These are phyloP conservation scores for Penicillium vulpinum DNA, from an alignment of 2,329 filamentous ascomycete species.

Conservation along the genomic window DNA sequence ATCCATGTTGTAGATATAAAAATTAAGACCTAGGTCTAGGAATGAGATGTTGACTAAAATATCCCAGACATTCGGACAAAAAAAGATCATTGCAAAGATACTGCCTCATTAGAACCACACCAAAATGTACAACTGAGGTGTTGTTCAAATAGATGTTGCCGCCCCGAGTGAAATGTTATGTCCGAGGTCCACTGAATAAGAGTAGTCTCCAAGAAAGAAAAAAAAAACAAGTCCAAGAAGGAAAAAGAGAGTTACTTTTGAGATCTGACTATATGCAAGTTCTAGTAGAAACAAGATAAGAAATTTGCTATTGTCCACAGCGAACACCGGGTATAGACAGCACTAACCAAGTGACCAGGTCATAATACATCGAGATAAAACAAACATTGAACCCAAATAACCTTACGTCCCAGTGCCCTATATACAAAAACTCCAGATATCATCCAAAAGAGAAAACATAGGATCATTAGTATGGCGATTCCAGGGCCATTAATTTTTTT, in stretches of 20 bases:
- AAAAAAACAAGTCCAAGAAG: background rate
- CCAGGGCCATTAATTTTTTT: slow-evolving; percentile 4
- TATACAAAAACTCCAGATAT: slow-evolving; percentile 28
- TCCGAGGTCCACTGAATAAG: no score
- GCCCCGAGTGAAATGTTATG: no score
- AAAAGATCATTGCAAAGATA: no score
- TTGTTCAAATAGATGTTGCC: no score
- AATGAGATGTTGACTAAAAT: no score
- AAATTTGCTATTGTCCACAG: slow-evolving; percentile 7
- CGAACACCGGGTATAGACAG: slow-evolving; percentile 22
- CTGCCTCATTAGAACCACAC: no score
- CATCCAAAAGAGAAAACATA: slow-evolving; percentile 21
- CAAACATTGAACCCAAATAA: slow-evolving; percentile 4
- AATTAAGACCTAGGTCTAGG: no score
- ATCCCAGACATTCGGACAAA: no score
- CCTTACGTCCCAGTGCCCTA: slow-evolving; percentile 8
- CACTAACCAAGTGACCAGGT: slow-evolving; percentile 18
- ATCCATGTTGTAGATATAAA: no score
- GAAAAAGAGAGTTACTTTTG: background rate
- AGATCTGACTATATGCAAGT: background rate
- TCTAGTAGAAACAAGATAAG: background rate
- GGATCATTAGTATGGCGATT: slow-evolving; percentile 18
- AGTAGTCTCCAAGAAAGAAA: no score
- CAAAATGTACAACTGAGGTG: no score
- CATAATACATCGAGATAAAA: slow-evolving; percentile 24